phyloP scores from a whole-genome alignment of 2,329 filamentous ascomycete species.

The Pseudogymnoascus sp. region DNA sequence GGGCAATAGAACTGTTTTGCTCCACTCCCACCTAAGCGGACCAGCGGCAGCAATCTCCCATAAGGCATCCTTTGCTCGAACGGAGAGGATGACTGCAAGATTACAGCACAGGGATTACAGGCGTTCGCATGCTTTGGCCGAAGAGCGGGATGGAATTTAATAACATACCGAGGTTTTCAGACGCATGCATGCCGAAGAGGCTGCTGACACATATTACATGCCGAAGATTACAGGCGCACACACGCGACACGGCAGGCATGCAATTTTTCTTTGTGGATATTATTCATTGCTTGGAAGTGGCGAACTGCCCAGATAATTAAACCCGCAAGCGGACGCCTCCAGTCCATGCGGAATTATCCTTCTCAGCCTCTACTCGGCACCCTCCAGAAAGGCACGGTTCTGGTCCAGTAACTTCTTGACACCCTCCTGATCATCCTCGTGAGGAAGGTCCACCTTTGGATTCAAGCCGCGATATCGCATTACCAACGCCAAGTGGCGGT shows the following conservation, averaged over 20 bases:
- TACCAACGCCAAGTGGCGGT: not conserved
- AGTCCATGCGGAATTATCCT: not conserved
- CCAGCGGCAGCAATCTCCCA: not conserved
- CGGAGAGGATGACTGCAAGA: not conserved
- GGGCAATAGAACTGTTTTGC: not conserved
- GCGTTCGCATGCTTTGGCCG: not conserved
- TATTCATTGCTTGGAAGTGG: not conserved
- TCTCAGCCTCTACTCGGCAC: not conserved
- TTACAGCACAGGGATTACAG: not conserved
- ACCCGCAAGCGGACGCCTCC: not conserved
- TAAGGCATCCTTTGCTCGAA: not conserved
- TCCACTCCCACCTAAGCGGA: not conserved
- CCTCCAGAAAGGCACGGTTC: not conserved
- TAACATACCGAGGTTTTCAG: too few relatives aligned
- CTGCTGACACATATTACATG: not conserved
- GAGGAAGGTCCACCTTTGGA: not conserved
- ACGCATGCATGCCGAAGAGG: not conserved
- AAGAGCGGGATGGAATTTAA: too few relatives aligned
- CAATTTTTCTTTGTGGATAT: not conserved
- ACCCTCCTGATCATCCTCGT: not conserved
- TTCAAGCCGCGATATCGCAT: not conserved
- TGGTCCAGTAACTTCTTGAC: not conserved
- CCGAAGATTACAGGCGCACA: not conserved
- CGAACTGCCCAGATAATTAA: not conserved
- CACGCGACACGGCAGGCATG: not conserved